Percentiles rank a stretch among this genome's conserved stretches.
Conservation (phyloP, 257 asterid genomes). For the Przewalskia tangutica region DNA sequence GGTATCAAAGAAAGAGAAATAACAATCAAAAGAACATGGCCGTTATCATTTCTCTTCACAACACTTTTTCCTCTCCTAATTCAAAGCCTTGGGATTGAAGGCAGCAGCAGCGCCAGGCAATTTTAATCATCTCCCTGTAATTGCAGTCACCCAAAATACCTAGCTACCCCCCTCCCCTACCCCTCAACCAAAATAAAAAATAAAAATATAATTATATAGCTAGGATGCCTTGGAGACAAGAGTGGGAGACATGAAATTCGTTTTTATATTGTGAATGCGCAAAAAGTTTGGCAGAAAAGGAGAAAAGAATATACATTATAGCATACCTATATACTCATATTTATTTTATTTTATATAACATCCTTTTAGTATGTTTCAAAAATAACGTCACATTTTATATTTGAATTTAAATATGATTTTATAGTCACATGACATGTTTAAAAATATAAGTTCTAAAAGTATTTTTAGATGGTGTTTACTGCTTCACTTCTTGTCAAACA, state of each 20-base stretch:
- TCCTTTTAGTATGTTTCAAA: background rate
- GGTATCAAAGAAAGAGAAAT: slow-evolving; percentile 27
- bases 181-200: background rate
- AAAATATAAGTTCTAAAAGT: too few relatives aligned
- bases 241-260: slow-evolving; percentile 7
- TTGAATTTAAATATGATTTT: background rate
- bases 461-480: too few relatives aligned
- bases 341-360: background rate
- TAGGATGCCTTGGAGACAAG: background rate
- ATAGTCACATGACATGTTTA: background rate
- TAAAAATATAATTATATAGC: background rate
- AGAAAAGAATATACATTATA: background rate
- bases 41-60: slow-evolving; percentile 54
- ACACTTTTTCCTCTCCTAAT: slow-evolving; percentile 21
- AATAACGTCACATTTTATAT: background rate
- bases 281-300: slow-evolving; percentile 25
- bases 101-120: slow-evolving; percentile 24
- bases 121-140: slow-evolving; percentile 36
- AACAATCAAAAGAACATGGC: slow-evolving; percentile 23
- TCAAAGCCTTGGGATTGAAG: slow-evolving; percentile 75
- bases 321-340: background rate
- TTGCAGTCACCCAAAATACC: slow-evolving; percentile 17
- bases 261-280: slow-evolving; percentile 18
- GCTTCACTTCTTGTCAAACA: too few relatives aligned
- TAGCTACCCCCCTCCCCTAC: background rate